Evolutionary conservation across 306 rosid species (phyloP).

Genomic region (Herpetospermum pedunculosum): DNA sequence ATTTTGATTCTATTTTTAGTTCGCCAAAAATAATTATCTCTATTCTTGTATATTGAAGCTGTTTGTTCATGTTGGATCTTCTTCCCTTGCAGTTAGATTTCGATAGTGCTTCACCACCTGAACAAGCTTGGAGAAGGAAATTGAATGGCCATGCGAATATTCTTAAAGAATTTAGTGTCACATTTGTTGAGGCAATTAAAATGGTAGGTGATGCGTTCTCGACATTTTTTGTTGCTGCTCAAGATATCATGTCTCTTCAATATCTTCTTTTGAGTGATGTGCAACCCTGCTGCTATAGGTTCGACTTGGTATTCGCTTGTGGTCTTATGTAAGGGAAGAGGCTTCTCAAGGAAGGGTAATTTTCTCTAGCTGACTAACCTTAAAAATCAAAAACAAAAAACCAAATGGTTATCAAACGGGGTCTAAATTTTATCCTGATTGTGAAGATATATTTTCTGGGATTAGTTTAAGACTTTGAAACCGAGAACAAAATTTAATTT

Average conservation of each 20-base stretch:
- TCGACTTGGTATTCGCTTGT: slow-evolving; percentile 77
- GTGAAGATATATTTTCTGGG: neutral
- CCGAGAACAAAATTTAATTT: neutral
- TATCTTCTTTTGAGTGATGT: neutral
- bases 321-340: slow-evolving; percentile 98
- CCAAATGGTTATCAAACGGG: no score
- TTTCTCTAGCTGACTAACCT: no score
- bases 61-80: neutral
- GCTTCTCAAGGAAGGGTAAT: slow-evolving; percentile 99
- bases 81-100: slow-evolving; percentile 56
- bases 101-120: slow-evolving; percentile 95
- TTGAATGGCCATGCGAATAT: slow-evolving; percentile 85
- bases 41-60: neutral
- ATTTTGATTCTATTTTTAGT: neutral
- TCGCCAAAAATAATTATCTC: neutral
- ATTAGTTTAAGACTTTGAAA: neutral
- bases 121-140: slow-evolving; percentile 96
- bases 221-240: slow-evolving; percentile 11
- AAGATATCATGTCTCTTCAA: slow-evolving; percentile 5
- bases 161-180: slow-evolving; percentile 85
- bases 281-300: slow-evolving; percentile 32
- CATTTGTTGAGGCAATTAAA: slow-evolving; percentile 86
- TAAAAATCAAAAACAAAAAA: no score
- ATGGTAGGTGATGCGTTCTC: slow-evolving; percentile 45
- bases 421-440: neutral